A percentile compares a stretch with the other conserved stretches of the same genome.
phyloP scores from a whole-genome alignment of 306 rosid genomes.

The Cicer bijugum region DNA sequence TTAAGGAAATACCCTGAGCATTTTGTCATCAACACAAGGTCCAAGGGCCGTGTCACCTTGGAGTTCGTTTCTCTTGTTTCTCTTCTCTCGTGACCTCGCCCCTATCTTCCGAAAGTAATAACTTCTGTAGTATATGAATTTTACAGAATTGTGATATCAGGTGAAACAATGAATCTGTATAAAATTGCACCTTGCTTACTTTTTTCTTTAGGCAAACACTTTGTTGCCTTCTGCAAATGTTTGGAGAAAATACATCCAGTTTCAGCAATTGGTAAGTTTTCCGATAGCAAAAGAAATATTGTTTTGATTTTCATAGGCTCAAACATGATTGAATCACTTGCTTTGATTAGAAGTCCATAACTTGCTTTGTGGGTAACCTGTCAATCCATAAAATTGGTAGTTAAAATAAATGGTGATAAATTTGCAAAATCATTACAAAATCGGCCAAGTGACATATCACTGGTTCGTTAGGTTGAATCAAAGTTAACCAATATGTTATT shows the following conservation, averaged over 20 bases:
- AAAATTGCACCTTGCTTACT: neutral
- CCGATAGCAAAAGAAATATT: neutral
- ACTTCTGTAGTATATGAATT: conserved; percentile 14
- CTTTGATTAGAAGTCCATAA: too few relatives aligned
- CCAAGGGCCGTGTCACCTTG: conserved; percentile 78
- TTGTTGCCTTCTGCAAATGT: neutral
- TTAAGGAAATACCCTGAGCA: conserved; percentile 97
- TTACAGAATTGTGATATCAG: conserved; percentile 17
- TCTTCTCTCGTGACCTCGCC: conserved; percentile 62
- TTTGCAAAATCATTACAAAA: neutral
- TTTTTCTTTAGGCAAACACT: neutral
- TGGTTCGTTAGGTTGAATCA: neutral
- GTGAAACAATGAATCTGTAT: conserved; percentile 22
- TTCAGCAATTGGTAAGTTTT: neutral
- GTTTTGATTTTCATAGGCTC: neutral
- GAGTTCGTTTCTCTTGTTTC: conserved; percentile 97
- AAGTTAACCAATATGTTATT: neutral
- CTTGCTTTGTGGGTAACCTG: neutral
- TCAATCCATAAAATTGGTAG: neutral
- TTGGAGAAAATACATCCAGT: neutral
- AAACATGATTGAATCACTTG: conserved; percentile 11
- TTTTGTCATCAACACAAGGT: conserved; percentile 95
- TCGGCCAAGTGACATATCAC: neutral
- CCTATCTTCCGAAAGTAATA: conserved; percentile 20
- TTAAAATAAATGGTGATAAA: neutral